These are phyloP conservation scores for Graphilbum sp. DNA, from an alignment of 2,329 filamentous ascomycete species.

Conservation along the genomic window DNA sequence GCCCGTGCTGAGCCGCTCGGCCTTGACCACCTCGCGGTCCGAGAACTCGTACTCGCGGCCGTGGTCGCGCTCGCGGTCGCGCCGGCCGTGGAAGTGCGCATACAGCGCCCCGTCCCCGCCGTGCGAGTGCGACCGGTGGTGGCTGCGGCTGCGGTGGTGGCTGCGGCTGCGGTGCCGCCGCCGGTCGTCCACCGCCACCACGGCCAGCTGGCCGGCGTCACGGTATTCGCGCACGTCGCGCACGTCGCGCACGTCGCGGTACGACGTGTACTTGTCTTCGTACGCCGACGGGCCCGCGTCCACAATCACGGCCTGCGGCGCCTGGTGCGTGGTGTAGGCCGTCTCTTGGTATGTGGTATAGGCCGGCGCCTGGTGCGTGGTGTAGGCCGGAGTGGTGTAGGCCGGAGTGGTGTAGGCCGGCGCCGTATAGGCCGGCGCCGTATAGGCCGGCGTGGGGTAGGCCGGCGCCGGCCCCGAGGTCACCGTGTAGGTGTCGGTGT, in stretches of 20 bases:
- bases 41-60: slow-evolving; percentile 49
- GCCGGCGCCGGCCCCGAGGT: slow-evolving; percentile 7
- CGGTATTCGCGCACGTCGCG: slow-evolving; percentile 10
- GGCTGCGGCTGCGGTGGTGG: slow-evolving; percentile 11
- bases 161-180: slow-evolving; percentile 10
- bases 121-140: slow-evolving; percentile 6
- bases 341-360: too few relatives aligned
- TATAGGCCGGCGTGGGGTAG: slow-evolving; percentile 10
- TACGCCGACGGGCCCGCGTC: slow-evolving; percentile 20
- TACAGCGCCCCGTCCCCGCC: slow-evolving; percentile 43
- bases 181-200: slow-evolving; percentile 17
- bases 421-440: slow-evolving; percentile 6
- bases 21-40: slow-evolving; percentile 36
- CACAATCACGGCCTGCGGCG: slow-evolving; percentile 23
- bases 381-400: slow-evolving; percentile 6
- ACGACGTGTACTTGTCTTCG: slow-evolving; percentile 4
- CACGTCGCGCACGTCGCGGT: slow-evolving; percentile 9
- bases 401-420: slow-evolving; percentile 9
- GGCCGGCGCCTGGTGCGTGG: too few relatives aligned
- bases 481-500: slow-evolving; percentile 13
- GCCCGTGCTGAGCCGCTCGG: slow-evolving; percentile 41
- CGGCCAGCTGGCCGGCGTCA: slow-evolving; percentile 25
- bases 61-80: slow-evolving; percentile 24
- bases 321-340: too few relatives aligned
- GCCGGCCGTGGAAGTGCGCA: slow-evolving; percentile 48